Evolutionary conservation across 805 yeast genomes (phyloP).

Genomic region (Kodamaea jinghongensis): DNA sequence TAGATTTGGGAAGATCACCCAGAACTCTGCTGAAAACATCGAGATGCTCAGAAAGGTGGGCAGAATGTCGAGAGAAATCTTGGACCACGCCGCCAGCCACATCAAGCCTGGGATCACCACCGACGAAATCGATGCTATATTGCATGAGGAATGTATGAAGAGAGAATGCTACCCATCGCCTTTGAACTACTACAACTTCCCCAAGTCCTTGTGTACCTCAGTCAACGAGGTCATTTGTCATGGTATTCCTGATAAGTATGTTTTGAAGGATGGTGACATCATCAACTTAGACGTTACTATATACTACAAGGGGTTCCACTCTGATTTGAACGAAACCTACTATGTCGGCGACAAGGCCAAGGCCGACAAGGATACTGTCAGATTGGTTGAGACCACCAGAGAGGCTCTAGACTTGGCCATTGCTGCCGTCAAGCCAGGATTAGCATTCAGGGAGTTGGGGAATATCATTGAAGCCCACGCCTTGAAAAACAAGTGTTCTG

Average conservation of each 20-base stretch:
- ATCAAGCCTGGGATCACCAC: slow-evolving; percentile 88
- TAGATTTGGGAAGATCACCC: slow-evolving; percentile 61
- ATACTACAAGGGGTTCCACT: slow-evolving; percentile 84
- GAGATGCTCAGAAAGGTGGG: slow-evolving; percentile 75
- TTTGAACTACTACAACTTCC: slow-evolving; percentile 88
- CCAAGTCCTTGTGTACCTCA: slow-evolving; percentile 89
- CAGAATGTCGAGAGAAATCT: slow-evolving; percentile 76
- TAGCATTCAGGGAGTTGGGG: slow-evolving; percentile 83
- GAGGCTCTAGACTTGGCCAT: slow-evolving; percentile 86
- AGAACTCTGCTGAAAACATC: slow-evolving; percentile 65
- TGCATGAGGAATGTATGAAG: slow-evolving; percentile 84
- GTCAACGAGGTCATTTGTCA: slow-evolving; percentile 95
- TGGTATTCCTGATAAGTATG: slow-evolving; percentile 92
- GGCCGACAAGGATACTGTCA: slow-evolving; percentile 75
- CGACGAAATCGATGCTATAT: slow-evolving; percentile 82
- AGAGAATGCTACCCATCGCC: slow-evolving; percentile 94
- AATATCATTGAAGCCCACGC: slow-evolving; percentile 88
- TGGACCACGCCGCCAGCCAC: slow-evolving; percentile 83
- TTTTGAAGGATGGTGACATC: slow-evolving; percentile 89
- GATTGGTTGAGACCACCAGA: slow-evolving; percentile 84
- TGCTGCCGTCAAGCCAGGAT: slow-evolving; percentile 83
- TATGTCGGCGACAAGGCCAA: slow-evolving; percentile 90
- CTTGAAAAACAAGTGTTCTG: slow-evolving; percentile 70
- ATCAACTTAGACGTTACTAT: slow-evolving; percentile 86
- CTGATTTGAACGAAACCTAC: slow-evolving; percentile 94